Percentiles rank a stretch among this genome's conserved stretches.
phyloP scores from a whole-genome alignment of 495 filamentous ascomycete species.

The Neurospora hispaniola region DNA sequence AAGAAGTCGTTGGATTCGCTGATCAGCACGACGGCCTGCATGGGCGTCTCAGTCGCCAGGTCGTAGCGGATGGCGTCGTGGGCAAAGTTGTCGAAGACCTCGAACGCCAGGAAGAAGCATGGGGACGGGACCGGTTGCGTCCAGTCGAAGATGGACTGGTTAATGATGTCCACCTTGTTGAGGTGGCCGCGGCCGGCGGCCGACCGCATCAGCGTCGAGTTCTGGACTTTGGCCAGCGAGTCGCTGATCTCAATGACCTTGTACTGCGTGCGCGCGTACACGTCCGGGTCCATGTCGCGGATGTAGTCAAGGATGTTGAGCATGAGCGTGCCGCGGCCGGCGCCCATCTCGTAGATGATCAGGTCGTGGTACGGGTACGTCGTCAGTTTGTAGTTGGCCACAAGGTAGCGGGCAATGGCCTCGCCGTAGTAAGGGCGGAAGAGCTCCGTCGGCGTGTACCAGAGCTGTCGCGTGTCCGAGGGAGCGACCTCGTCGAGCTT shows the following conservation, averaged over 20 bases:
- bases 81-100: conserved; percentile 97
- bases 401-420: conserved; percentile 85
- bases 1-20: conserved; percentile 80
- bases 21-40: conserved; percentile 82
- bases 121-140: conserved; percentile 70
- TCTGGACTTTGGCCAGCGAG: conserved; percentile 67
- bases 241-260: conserved; percentile 91
- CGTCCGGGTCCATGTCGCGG: conserved; percentile 74
- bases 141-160: conserved; percentile 93
- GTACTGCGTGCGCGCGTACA: conserved; percentile 90
- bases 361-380: conserved; percentile 94
- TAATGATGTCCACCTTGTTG: conserved; percentile 84
- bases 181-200: conserved; percentile 62
- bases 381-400: conserved; percentile 90
- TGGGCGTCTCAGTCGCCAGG: conserved; percentile 55
- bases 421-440: conserved; percentile 97
- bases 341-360: conserved; percentile 97
- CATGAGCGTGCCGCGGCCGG: conserved; percentile 96
- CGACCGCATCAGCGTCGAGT: conserved; percentile 51
- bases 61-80: conserved; percentile 93
- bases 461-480: conserved; percentile 77
- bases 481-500: conserved; percentile 54
- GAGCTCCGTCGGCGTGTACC: conserved; percentile 97
- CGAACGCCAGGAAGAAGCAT: conserved; percentile 96
- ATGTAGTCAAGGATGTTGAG: conserved; percentile 96